Evolutionary conservation across 2,329 filamentous ascomycete genomes (phyloP), one percentile per base, ranked within the genome.

Genomic region (Clonostachys byssicola): DNA sequence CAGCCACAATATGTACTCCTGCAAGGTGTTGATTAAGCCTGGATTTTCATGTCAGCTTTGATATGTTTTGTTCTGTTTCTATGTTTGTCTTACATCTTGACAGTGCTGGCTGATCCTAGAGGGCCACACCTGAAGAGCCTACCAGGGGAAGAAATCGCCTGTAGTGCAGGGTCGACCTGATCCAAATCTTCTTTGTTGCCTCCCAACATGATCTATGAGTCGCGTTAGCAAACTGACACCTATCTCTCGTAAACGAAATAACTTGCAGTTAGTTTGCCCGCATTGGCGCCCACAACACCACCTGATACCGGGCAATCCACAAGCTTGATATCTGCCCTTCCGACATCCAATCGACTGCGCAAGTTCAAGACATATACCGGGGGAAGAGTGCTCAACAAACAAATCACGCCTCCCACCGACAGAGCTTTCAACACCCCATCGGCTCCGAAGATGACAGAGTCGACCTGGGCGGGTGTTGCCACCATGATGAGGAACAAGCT

Each of bases 401-500:
- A 70, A 38, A 90, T 72, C 0, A 78, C 78, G 12, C 80, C 80
- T 36, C 76, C 77, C 45, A 75, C 62, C 0, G 82, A 78, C 3
- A 88, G 70, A 5, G 70, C 57, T 2, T 60, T 45, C 8, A 66
- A 55, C 3, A 67, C 83, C 4, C 80, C 75, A 2, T 75, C 70
- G 2, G 70, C 72, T 30, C 80, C 79, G 52, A 90, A 81, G 3
- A 90, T 67, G 1, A 86, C 83, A 0, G 72, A 67, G 50, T 87
- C 78, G 10, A 81, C 85, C 61, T 90, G 87, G 38, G 78, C 74
- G 3, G 84, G 80, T 1, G 85, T 88, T 8, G 86, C 86, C 1
- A 90, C 87, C 86, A 90, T 90, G 62, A 82, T 82, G 23, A 90
- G 75, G 57, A 85, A 82, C 61, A 79, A 83, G 18, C 73, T 56